Base-by-base conservation (phyloP, 768 basidiomycete species). In the Lactarius deliciosus region DNA sequence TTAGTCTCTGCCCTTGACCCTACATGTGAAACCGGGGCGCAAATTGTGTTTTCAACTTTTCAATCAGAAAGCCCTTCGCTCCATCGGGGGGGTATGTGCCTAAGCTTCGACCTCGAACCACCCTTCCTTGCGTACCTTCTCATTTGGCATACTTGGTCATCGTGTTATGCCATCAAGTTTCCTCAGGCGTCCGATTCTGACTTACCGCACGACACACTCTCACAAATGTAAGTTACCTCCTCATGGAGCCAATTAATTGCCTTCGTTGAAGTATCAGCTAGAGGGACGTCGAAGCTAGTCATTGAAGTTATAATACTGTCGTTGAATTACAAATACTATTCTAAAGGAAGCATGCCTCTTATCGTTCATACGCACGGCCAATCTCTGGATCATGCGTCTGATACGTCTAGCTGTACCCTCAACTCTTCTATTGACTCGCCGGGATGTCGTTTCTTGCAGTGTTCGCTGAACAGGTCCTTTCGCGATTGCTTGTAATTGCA, bases 401-500 rank as follows among this genome's bases (percentile, higher is more conserved):
- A n/a, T 10, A 57, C 58, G 22, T n/a, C 32, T 53, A 64, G 34
- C 20, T 36, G 53, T 18, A 56, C 28, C 58, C 58, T 64, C 34
- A 67, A 45, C 1, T 53, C 50, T 11, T 64, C 66, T 43, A 63
- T 32, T 18, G 41, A 32, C 36, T n/a, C 22, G 2, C 58, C 54
- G 8, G 50, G 57, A 56, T 67, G 66, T 5, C 66, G 66, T 41
- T 67, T 67, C 62, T 25, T 67, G 66, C 66, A 67, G 36, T 67
- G 66, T 6, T 67, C 66, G 41, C 34, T 60, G 62, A 67, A 67
- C 9, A 67, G 34, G 9, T 67, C 66, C 25, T 67, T 67, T 18
- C 66, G 66, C 2, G 66, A 67, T 56, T 67, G 66, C 57, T 67
- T 67, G 58, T 67, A 67, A 36, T 56, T 60, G 62, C 66, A 67